Evolutionary conservation across 257 asterid genomes (phyloP).

Genomic region (Nicotiana obtusifolia): DNA sequence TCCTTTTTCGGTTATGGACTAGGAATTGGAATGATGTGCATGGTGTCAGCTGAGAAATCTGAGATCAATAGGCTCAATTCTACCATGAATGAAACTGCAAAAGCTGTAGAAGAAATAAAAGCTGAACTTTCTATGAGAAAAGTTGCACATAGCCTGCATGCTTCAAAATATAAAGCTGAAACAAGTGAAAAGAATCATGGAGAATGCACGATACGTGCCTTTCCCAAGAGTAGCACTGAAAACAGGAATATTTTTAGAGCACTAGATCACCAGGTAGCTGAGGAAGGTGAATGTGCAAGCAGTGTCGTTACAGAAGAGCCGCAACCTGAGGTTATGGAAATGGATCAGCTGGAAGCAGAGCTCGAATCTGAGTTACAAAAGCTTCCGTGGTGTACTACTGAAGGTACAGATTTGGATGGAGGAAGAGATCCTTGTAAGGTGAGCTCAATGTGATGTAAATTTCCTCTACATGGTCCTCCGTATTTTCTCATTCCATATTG

Average conservation of each 20-base stretch:
- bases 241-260: constrained; percentile 13
- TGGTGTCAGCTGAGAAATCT: constrained; percentile 71
- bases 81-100: constrained; percentile 58
- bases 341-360: constrained; percentile 56
- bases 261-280: constrained; percentile 3
- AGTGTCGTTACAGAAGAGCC: constrained; percentile 35
- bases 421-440: constrained; percentile 28
- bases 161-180: constrained; percentile 16
- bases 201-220: not conserved
- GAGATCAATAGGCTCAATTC: constrained; percentile 45
- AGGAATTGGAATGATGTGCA: constrained; percentile 65
- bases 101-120: constrained; percentile 55
- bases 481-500: not conserved
- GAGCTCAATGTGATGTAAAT: constrained; percentile 1
- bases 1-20: constrained; percentile 58
- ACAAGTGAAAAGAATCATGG: not conserved
- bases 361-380: constrained; percentile 44
- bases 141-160: constrained; percentile 8
- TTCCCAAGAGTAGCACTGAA: not conserved
- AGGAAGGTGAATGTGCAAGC: constrained; percentile 35
- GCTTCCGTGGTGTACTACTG: constrained; percentile 37
- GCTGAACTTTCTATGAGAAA: constrained; percentile 44
- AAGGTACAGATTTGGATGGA: constrained; percentile 25
- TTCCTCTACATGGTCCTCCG: not conserved
- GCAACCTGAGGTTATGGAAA: constrained; percentile 38